These are phyloP conservation scores for Hypoxylon sp. DNA, from an alignment of 2,329 filamentous ascomycete species.

Conservation along the genomic window DNA sequence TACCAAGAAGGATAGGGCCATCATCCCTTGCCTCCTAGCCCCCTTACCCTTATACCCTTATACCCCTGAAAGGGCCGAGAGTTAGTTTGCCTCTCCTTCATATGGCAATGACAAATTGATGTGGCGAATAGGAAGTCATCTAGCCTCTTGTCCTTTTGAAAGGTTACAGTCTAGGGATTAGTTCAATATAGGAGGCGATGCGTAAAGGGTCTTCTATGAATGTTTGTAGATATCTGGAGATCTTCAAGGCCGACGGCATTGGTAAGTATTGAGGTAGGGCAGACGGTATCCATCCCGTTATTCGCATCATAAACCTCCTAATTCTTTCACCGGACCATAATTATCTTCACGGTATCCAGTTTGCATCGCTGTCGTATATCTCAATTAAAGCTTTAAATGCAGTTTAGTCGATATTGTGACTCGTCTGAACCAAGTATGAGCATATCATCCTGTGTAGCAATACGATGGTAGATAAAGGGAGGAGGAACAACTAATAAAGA, in stretches of 20 bases:
- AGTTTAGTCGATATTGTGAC: background rate
- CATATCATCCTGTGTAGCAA: background rate
- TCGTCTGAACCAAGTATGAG: background rate
- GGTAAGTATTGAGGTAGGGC: background rate
- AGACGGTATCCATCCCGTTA: background rate
- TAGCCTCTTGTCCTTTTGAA: constrained; percentile 15
- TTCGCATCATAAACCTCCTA: background rate
- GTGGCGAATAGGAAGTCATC: constrained; percentile 30
- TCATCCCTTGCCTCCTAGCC: constrained; percentile 12
- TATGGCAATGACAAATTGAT: constrained; percentile 41
- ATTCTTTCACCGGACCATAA: background rate
- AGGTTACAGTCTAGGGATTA: constrained; percentile 14
- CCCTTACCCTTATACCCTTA: constrained; percentile 2
- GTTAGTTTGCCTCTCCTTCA: constrained; percentile 10
- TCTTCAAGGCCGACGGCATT: background rate
- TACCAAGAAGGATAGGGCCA: constrained; percentile 20
- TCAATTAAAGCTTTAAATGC: background rate
- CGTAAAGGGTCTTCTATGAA: constrained; percentile 12
- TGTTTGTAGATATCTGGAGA: constrained; percentile 5
- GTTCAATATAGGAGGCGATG: constrained; percentile 7
- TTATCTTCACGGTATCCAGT: no score
- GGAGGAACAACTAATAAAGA: background rate
- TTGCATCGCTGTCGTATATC: background rate
- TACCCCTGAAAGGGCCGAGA: constrained; percentile 38
- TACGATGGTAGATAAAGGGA: background rate